phyloP scores from a whole-genome alignment of 805 yeast species.

The Saturnispora hagleri region DNA sequence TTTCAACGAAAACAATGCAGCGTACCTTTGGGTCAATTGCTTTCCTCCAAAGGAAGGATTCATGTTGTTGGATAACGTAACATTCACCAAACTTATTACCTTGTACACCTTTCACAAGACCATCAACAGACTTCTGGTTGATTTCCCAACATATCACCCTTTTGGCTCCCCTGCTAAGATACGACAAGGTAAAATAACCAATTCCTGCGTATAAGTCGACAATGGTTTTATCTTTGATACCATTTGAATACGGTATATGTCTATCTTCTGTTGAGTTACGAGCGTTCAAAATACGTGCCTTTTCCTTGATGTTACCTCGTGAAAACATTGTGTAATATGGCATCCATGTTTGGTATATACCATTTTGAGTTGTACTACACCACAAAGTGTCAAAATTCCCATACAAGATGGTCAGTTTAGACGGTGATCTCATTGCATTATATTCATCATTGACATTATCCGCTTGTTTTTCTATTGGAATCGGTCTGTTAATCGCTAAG shows the following conservation, averaged over 20 bases:
- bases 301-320: constrained; percentile 78
- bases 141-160: constrained; percentile 69
- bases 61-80: constrained; percentile 23
- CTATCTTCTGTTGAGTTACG: not conserved
- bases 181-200: constrained; percentile 73
- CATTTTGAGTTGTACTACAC: constrained; percentile 66
- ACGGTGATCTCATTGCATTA: constrained; percentile 46
- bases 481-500: constrained; percentile 65
- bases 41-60: constrained; percentile 17
- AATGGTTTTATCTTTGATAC: constrained; percentile 34
- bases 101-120: constrained; percentile 47
- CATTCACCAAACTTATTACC: constrained; percentile 31
- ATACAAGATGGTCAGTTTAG: constrained; percentile 45
- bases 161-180: constrained; percentile 45
- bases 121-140: constrained; percentile 78
- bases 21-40: constrained; percentile 13
- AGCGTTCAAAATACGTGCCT: constrained; percentile 47
- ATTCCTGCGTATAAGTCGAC: constrained; percentile 78
- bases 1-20: constrained; percentile 52
- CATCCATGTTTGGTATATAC: constrained; percentile 73
- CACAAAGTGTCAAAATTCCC: constrained; percentile 77
- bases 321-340: constrained; percentile 83
- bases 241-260: constrained; percentile 3
- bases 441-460: constrained; percentile 8
- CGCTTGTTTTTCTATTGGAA: constrained; percentile 23